Evolutionary conservation across 352 stramenopile species (phyloP), one percentile per base, ranked within the genome.

Genomic region (Blastocystis hominis): DNA sequence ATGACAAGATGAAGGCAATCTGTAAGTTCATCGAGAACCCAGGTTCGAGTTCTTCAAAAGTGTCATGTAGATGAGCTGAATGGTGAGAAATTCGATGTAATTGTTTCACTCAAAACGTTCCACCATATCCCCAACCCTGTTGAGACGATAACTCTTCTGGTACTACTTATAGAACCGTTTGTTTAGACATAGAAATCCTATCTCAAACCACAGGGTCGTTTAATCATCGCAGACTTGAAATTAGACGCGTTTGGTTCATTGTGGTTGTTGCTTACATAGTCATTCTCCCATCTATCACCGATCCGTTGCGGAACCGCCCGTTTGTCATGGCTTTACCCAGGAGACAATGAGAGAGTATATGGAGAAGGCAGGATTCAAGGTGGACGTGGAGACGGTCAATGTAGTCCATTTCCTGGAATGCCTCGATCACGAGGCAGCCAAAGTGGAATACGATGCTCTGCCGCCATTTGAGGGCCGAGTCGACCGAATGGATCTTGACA

Each of bases 81-180:
- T 7, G 72, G 47, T 47, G 38, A 47, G 44, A 38, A 66, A 15
- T 84, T 84, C 50, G 72, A 84, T 46, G 72, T 68, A 6, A 68
- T 84, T 44, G 55, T 84, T 55, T 84, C 72, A 15, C 72, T 84
- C 0, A 84, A 84, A 53, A 53, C 72, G 40, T 84, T 84, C 36
- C 72, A 84, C 42, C 72, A 84, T 40, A 69, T 84, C 44, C 72
- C 72, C n/a, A 34, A 84, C 30, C 72, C 66, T 20, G 34, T 59
- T 6, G 9, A 40, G 13, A 54, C 3, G 24, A 56, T 77, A 6
- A 24, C 24, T 10, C 24, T 77, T 30, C 66, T 77, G 4, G 66
- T 77, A 77, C 55, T 40, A 10, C 17, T 84, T 0, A 10, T 0
- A 2, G 3, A n/a, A 24, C 17, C 20, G 24, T 66, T 64, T 40